A percentile compares a stretch with the other conserved stretches of the same genome.
phyloP scores from a whole-genome alignment of 169 alveolate species.

The Perkinsus olseni region DNA sequence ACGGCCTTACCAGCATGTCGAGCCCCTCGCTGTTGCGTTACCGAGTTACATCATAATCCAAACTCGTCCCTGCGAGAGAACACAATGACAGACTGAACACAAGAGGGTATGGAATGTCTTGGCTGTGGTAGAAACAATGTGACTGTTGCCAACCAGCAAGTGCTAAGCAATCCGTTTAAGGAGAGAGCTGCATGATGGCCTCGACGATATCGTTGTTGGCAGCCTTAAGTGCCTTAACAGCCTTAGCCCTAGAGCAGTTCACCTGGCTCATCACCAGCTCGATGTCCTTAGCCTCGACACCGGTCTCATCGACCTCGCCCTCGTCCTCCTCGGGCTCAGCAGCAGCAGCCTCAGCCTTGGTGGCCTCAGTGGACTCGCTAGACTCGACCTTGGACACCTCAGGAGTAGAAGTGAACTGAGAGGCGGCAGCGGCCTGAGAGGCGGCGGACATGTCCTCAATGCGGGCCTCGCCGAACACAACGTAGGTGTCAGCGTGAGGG shows the following conservation, averaged over 20 bases:
- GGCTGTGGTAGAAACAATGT: neutral
- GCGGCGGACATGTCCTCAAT: slow-evolving; percentile 67
- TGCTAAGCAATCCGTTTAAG: neutral
- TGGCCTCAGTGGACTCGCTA: neutral
- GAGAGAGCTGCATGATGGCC: slow-evolving; percentile 58
- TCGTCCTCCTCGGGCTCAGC: slow-evolving; percentile 38
- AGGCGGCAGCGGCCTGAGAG: slow-evolving; percentile 5
- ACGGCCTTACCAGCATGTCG: no score
- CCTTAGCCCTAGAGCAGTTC: slow-evolving; percentile 62
- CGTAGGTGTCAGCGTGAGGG: slow-evolving; percentile 84
- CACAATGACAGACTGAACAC: neutral
- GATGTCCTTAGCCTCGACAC: slow-evolving; percentile 61
- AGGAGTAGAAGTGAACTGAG: neutral
- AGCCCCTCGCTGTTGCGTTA: no score
- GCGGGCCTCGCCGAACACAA: slow-evolving; percentile 92
- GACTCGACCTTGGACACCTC: neutral
- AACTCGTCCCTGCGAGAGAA: no score
- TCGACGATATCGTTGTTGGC: slow-evolving; percentile 71
- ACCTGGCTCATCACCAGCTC: slow-evolving; percentile 72
- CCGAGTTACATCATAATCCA: no score
- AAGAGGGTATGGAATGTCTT: neutral
- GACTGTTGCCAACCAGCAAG: neutral
- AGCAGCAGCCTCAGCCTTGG: neutral
- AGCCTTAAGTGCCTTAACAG: slow-evolving; percentile 66
- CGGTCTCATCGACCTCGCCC: slow-evolving; percentile 63